Percentiles rank a stretch among this genome's conserved stretches.
phyloP scores from a whole-genome alignment of 2,329 filamentous ascomycete genomes.

The Sphaerulina musiva region DNA sequence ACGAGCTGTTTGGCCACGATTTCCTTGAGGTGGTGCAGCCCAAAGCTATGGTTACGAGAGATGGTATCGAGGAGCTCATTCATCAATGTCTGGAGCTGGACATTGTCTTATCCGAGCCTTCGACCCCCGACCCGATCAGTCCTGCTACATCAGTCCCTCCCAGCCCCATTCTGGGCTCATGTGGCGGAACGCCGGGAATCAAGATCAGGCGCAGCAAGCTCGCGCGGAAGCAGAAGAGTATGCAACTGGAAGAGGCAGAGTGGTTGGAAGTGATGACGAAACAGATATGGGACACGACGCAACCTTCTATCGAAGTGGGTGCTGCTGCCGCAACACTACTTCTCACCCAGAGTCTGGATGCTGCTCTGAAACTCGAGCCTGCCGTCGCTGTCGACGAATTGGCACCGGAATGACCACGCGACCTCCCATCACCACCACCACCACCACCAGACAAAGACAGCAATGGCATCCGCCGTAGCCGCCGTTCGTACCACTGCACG shows the following conservation, averaged over 20 bases:
- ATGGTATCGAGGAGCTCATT: constrained; percentile 43
- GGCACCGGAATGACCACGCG: constrained; percentile 17
- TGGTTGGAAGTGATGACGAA: constrained; percentile 39
- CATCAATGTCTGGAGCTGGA: constrained; percentile 42
- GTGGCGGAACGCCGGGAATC: constrained; percentile 29
- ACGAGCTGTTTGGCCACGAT: constrained; percentile 42
- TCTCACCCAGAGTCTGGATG: constrained; percentile 22
- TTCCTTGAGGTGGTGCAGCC: constrained; percentile 41
- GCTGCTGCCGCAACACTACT: background rate
- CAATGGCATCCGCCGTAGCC: too few relatives aligned
- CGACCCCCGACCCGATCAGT: constrained; percentile 23
- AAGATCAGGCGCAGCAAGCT: constrained; percentile 39
- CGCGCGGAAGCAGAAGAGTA: constrained; percentile 41
- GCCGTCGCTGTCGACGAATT: constrained; percentile 21
- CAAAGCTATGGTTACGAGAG: constrained; percentile 39
- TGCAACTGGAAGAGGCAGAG: constrained; percentile 40
- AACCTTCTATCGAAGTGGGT: constrained; percentile 9
- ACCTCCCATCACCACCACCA: too few relatives aligned
- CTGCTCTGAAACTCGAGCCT: constrained; percentile 19
- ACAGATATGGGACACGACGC: constrained; percentile 39
- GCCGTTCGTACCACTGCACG: background rate
- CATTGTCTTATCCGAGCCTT: constrained; percentile 25
- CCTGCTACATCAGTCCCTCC: constrained; percentile 18
- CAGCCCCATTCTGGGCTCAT: constrained; percentile 24
- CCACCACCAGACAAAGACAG: background rate